Evolutionary conservation across 345 rosid species (phyloP), one percentile per base, ranked within the genome.

Genomic region (Arabis alpina): DNA sequence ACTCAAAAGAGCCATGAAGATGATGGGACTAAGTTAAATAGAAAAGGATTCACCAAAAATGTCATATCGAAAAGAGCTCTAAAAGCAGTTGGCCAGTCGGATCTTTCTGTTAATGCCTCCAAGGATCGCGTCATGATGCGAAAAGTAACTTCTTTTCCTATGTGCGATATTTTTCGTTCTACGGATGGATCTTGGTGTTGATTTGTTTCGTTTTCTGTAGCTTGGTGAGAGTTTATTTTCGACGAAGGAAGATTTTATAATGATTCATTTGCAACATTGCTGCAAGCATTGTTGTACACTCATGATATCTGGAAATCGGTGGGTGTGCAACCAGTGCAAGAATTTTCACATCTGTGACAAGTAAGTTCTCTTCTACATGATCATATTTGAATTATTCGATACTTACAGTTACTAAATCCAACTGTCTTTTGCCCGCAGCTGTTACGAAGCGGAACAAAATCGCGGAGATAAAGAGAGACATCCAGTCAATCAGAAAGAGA

Each of bases 241-340:
- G 0, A 82, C 91, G 94, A 93, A 91, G 86, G 97, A 93, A 77
- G 98, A 93, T 69, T 93, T 93, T 72, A 93, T 93, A 71, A 93
- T 93, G 97, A 96, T 93, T 70, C 94, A 93, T 78, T 79, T 93
- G 76, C 98, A 93, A 81, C 87, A 87, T 80, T 79, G 88, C 45
- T 93, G 98, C 81, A 75, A 76, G 11, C 97, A 93, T 78, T 93
- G 97, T 66, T 83, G 84, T 66, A 76, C 79, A 72, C 79, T 87
- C 55, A 88, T 93, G 97, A 97, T 88, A 23, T 81, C 96, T 1
- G 97, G 98, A 50, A 85, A 75, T 53, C 88, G 87, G 5, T 89
- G 97, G 93, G 87, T 87, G 57, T 93, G 98, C 85, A 80, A 70
- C 39, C 89, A 82, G 77, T 93, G 98, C 88, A 91, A 88, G 80